These are phyloP conservation scores for Corylus avellana DNA, from an alignment of 306 rosid genomes.

Conservation along the genomic window DNA sequence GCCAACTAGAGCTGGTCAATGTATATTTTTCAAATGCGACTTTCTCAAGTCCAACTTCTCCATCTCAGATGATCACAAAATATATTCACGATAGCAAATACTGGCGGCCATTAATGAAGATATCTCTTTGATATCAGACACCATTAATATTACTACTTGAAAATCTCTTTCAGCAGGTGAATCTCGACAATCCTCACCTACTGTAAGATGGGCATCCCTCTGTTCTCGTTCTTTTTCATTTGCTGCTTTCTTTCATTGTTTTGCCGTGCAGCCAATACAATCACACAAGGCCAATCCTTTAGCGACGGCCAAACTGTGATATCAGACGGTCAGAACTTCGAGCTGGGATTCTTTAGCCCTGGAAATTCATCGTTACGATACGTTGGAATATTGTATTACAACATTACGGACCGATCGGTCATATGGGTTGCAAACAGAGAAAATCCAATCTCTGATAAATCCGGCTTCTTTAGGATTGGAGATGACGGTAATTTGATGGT, in stretches of 20 bases:
- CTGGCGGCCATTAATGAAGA: background rate
- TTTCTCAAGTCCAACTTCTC: background rate
- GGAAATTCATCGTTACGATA: conserved; percentile 43
- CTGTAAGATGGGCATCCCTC: conserved; percentile 22
- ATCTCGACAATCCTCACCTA: background rate
- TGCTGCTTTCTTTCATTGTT: conserved; percentile 23
- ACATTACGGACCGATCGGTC: conserved; percentile 7
- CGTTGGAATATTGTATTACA: conserved; percentile 72
- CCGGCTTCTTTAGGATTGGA: conserved; percentile 45
- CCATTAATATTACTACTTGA: background rate
- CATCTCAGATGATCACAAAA: too few relatives aligned
- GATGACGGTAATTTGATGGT: conserved; percentile 54
- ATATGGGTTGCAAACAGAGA: conserved; percentile 82
- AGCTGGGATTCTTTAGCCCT: conserved; percentile 65
- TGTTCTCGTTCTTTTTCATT: conserved; percentile 19
- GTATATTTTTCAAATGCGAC: background rate
- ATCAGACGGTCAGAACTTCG: conserved; percentile 39
- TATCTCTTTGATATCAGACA: background rate
- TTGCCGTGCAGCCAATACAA: conserved; percentile 40
- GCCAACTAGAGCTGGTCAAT: background rate
- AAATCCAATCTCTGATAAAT: conserved; percentile 40
- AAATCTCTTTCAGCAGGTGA: background rate
- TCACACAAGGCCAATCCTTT: conserved; percentile 30
- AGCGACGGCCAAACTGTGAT: conserved; percentile 39
- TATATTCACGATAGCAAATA: background rate